A percentile compares a stretch with the other conserved stretches of the same genome.
Conservation (phyloP, 2,329 filamentous ascomycete species). For the Aspergillus versicolor region DNA sequence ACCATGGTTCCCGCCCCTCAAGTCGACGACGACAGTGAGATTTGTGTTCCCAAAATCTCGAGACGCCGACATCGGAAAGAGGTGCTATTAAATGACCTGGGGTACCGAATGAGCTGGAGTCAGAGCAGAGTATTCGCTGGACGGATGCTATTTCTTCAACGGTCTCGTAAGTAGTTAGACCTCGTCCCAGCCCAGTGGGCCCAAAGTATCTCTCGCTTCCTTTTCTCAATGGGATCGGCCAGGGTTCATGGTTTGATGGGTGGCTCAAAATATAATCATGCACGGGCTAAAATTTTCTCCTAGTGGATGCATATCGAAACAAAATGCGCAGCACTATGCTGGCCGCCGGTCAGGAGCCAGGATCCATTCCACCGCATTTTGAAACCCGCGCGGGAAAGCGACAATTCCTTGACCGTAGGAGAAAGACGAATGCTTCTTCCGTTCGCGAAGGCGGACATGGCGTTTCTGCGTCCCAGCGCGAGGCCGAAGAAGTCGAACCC, state of each 20-base stretch:
- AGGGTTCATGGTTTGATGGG: neutral
- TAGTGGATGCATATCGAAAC: slow-evolving; percentile 91
- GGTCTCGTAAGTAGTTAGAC: slow-evolving; percentile 70
- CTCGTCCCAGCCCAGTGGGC: neutral
- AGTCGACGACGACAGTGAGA: slow-evolving; percentile 70
- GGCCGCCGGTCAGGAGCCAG: slow-evolving; percentile 71
- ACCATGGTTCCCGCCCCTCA: slow-evolving; percentile 60
- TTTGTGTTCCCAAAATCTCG: slow-evolving; percentile 73
- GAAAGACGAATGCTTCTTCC: slow-evolving; percentile 17
- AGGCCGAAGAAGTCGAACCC: slow-evolving; percentile 40
- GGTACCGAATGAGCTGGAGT: slow-evolving; percentile 94
- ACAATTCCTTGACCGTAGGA: slow-evolving; percentile 59
- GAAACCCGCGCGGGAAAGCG: slow-evolving; percentile 87
- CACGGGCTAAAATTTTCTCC: slow-evolving; percentile 1
- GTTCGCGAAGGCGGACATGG: slow-evolving; percentile 17
- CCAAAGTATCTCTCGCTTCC: neutral
- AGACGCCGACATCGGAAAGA: slow-evolving; percentile 73
- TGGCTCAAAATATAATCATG: neutral
- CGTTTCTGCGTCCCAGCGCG: slow-evolving; percentile 30
- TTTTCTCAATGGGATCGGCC: neutral
- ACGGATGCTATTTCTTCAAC: slow-evolving; percentile 82
- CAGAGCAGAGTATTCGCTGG: slow-evolving; percentile 90
- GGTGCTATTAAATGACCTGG: slow-evolving; percentile 86
- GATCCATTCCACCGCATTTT: slow-evolving; percentile 75
- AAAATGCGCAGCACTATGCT: slow-evolving; percentile 85